Base-by-base conservation (phyloP, 129 eudicot species). In the Flaveria robusta region DNA sequence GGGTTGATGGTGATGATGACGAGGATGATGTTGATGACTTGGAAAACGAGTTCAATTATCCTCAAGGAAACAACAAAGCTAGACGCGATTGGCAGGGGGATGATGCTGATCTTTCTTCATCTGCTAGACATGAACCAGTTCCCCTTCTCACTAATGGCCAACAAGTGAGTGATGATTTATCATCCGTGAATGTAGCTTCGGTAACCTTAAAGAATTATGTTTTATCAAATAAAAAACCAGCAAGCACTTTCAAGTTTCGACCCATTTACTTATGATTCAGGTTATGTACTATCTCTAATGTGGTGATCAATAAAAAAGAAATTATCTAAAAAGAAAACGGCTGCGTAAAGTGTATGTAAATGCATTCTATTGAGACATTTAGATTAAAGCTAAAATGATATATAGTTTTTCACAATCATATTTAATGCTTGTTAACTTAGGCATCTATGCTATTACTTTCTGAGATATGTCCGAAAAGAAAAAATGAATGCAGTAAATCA, bases 1-100 rank as follows among this genome's bases (percentile, higher is more conserved):
- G 96, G 63, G 98, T 93, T 60, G 89, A 86, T 49, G 98, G 96
- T 45, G 98, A 93, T 64, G 98, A 93, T 60, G 98, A 93, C 15
- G 98, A 93, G 76, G 98, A 90, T 67, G 95, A 83, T 51, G 69
- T 85, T 75, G 98, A 93, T 83, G 98, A 93, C 75, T 75, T 90
- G 83, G 96, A 93, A 19, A 81, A 90, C 27, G 98, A 93, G 79
- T 90, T 93, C 62, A 82, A 83, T 83, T 90, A 90, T 83, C 80
- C 86, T 20, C 94, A 87, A 64, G 94, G 87, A 79, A 81, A 81
- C 60, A 81, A 74, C 67, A 90, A 86, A 56, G 88, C 79, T 41
- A 85, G 90, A 68, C 84, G 82, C 60, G 90, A 88, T 42, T 92
- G 96, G 96, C 96, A 88, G 46, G 94, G 90, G 52, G 95, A 86